These are phyloP conservation scores for Myxozyma mucilagina DNA, from an alignment of 805 yeast species.

Conservation along the genomic window DNA sequence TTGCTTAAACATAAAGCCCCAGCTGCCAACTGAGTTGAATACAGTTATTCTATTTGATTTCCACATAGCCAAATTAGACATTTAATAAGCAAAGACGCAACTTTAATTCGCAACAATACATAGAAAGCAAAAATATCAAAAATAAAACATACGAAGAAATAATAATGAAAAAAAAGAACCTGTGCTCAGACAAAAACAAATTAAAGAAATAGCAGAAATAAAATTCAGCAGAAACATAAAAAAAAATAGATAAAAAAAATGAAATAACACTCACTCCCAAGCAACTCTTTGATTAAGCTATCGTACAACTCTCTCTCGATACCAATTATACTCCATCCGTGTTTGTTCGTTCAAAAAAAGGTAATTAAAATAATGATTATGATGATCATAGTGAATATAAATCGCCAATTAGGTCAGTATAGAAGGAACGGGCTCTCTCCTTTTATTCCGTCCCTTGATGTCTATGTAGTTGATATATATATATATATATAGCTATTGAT, in stretches of 20 bases:
- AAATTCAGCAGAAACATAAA: neutral
- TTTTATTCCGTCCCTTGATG: too few species aligned
- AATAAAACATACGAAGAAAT: neutral
- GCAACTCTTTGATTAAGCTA: neutral
- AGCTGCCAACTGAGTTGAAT: too few species aligned
- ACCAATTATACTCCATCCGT: constrained; percentile 1
- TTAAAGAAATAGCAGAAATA: neutral
- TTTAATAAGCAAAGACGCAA: too few species aligned
- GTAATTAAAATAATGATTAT: neutral
- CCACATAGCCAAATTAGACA: too few species aligned
- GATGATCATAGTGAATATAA: neutral
- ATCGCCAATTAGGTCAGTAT: neutral
- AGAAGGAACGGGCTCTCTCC: too few species aligned
- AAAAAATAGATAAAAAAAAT: neutral
- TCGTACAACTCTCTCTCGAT: neutral
- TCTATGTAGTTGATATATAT: too few species aligned
- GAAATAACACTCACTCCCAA: neutral
- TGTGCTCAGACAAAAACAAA: neutral
- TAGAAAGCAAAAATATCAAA: too few species aligned
- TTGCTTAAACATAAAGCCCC: too few species aligned
- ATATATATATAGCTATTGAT: too few species aligned
- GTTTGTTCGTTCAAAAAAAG: neutral
- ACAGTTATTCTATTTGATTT: too few species aligned
- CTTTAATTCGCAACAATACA: too few species aligned
- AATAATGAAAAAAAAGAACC: neutral